Evolutionary conservation across 176 grass and related monocot genomes (phyloP).

Genomic region (bread wheat (Triticum aestivum)): IWGSC_CS_RefSeq_v2.1 NC_057798.1:106326659-106327158

Average conservation of each 20-base stretch:
- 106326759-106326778: slow-evolving; percentile 26
- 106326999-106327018: neutral
- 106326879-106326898: slow-evolving; percentile 50
- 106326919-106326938: slow-evolving; percentile 48
- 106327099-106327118: slow-evolving; percentile 51
- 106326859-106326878: slow-evolving; percentile 50
- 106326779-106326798: slow-evolving; percentile 33
- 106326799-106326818: neutral
- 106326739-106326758: slow-evolving; percentile 48
- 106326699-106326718: slow-evolving; percentile 19
- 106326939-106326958: slow-evolving; percentile 60
- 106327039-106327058: slow-evolving; percentile 55
- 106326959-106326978: slow-evolving; percentile 47
- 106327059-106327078: slow-evolving; percentile 69
- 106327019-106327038: slow-evolving; percentile 51
- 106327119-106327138: slow-evolving; percentile 9
- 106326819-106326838: slow-evolving; percentile 28
- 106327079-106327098: slow-evolving; percentile 74
- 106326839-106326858: slow-evolving; percentile 43
- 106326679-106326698: too few species aligned
- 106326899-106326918: slow-evolving; percentile 59
- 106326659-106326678: too few species aligned
- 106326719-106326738: slow-evolving; percentile 18
- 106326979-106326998: neutral
- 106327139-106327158: too few species aligned